Evolutionary conservation across 192 early-diverging fungal species (phyloP).

Genomic region (Linnemannia elongata): DNA sequence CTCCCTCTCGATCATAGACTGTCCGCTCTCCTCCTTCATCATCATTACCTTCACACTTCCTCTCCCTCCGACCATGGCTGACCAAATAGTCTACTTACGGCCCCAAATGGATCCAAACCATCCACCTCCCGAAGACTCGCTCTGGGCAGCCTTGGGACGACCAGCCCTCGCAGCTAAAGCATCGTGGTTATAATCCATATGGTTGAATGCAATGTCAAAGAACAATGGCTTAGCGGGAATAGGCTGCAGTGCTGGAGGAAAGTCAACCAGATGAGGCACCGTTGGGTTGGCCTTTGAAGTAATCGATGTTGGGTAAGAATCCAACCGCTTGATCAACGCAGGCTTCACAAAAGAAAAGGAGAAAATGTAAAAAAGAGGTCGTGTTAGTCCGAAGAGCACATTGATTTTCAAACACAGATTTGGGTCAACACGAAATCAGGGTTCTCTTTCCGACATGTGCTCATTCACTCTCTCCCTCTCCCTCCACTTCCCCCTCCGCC

Average conservation of each 20-base stretch:
- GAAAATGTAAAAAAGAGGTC: not conserved
- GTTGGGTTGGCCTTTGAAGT: conserved; percentile 48
- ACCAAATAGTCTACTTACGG: conserved; percentile 29
- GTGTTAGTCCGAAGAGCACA: not conserved
- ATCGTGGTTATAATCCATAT: conserved; percentile 68
- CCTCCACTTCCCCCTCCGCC: not conserved
- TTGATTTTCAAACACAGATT: conserved; percentile 4
- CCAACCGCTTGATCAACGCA: conserved; percentile 67
- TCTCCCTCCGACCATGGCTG: not conserved
- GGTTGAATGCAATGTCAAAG: conserved; percentile 83
- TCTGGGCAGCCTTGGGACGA: conserved; percentile 23
- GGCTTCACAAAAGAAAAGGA: conserved; percentile 21
- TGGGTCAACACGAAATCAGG: not conserved
- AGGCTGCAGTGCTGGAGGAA: conserved; percentile 74
- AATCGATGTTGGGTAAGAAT: conserved; percentile 65
- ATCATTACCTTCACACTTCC: not conserved
- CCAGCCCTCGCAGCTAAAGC: conserved; percentile 44
- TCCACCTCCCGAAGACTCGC: conserved; percentile 20
- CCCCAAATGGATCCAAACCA: conserved; percentile 58
- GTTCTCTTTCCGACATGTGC: conserved; percentile 1
- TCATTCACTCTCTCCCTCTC: not conserved
- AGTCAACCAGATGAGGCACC: conserved; percentile 72
- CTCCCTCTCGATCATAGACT: not conserved
- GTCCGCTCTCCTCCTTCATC: not conserved
- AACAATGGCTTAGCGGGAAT: conserved; percentile 83